These are phyloP conservation scores for Histomonas meleagridis DNA, from an alignment of 208 protist genomes.

Conservation along the genomic window DNA sequence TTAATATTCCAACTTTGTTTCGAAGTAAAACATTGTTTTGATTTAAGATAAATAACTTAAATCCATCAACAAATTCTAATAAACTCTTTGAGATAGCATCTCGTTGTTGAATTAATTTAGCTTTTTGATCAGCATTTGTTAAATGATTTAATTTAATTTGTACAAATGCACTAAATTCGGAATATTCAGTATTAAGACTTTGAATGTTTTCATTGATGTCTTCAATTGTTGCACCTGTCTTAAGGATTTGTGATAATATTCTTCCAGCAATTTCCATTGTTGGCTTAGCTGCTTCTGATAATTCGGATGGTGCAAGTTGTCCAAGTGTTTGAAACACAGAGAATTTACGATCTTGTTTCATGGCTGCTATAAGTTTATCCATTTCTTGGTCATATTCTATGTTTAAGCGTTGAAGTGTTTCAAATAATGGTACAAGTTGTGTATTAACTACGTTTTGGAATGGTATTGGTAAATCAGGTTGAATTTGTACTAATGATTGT, in stretches of 20 bases:
- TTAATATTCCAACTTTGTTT: background rate
- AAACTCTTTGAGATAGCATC: background rate
- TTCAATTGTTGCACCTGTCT: background rate
- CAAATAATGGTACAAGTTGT: background rate
- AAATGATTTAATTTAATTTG: too few relatives aligned
- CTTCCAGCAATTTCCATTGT: background rate
- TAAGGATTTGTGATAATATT: background rate
- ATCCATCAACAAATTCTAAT: background rate
- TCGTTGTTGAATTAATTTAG: background rate
- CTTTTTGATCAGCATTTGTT: background rate
- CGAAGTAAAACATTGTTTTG: background rate
- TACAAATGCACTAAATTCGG: background rate
- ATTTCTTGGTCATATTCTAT: background rate
- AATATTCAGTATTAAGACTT: background rate
- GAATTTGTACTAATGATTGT: background rate
- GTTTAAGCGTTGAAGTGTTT: background rate
- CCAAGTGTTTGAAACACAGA: background rate
- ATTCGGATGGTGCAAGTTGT: background rate
- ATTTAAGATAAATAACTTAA: background rate
- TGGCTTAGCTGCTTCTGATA: background rate
- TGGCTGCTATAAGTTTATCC: background rate
- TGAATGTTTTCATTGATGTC: background rate
- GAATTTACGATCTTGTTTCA: background rate
- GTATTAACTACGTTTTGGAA: background rate
- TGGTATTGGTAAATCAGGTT: background rate